Percentiles rank a stretch among this genome's conserved stretches.
These are phyloP conservation scores for Bacterosira constricta DNA, from an alignment of 108 stramenopile genomes.

Conservation along the genomic window DNA sequence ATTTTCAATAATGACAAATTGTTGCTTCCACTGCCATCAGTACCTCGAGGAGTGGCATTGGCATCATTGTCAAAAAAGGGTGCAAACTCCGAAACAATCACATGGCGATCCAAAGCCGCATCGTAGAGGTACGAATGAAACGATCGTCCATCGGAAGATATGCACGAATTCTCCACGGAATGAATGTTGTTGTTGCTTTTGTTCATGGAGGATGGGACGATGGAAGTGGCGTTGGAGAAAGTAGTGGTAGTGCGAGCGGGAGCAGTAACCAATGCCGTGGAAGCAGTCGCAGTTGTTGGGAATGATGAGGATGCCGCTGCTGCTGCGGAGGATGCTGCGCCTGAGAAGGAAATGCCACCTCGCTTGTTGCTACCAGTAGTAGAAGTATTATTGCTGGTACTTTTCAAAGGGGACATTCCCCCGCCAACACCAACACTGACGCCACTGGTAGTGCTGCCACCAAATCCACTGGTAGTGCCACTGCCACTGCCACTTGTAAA, in stretches of 20 bases:
- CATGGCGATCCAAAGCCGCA: slow-evolving; percentile 2
- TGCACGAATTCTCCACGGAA: slow-evolving; percentile 42
- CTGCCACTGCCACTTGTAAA: too few species aligned
- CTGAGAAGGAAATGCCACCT: too few species aligned
- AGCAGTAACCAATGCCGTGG: too few species aligned
- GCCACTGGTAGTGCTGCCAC: not conserved
- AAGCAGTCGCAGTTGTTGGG: not conserved
- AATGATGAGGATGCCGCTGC: not conserved
- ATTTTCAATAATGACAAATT: slow-evolving; percentile 7
- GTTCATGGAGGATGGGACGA: too few species aligned
- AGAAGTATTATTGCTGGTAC: too few species aligned
- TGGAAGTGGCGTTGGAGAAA: not conserved
- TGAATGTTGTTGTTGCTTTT: too few species aligned
- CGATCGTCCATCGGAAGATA: slow-evolving; percentile 64
- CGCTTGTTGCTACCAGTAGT: too few species aligned
- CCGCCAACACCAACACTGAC: not conserved
- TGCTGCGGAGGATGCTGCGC: not conserved
- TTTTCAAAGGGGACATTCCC: too few species aligned
- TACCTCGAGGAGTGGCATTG: too few species aligned
- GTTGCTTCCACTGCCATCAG: slow-evolving; percentile 9
- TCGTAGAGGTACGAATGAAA: slow-evolving; percentile 54
- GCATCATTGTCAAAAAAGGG: slow-evolving; percentile 49
- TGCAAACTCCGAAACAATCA: slow-evolving; percentile 59
- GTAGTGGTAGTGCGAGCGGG: too few species aligned
- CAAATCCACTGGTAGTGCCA: too few species aligned